Evolutionary conservation across 257 asterid species (phyloP).

Genomic region (Jasminum sambac): DNA sequence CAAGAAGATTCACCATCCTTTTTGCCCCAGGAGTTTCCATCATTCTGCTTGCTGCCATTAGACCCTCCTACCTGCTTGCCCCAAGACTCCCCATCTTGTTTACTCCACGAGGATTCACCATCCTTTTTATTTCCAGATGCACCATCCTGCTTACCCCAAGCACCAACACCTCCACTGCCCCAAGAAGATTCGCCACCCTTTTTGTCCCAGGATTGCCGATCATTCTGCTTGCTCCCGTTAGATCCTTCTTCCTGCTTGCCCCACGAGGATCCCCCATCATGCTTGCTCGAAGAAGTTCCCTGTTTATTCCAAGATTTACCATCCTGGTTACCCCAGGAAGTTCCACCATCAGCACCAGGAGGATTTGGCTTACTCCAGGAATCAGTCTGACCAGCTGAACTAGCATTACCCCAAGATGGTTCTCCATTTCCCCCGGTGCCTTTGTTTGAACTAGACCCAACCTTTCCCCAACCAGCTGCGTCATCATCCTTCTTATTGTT

Average conservation of each 20-base stretch:
- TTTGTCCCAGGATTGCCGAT: not conserved
- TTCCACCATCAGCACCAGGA: conserved; percentile 37
- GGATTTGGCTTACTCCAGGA: conserved; percentile 38
- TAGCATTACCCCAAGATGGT: conserved; percentile 18
- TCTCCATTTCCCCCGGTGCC: conserved; percentile 14
- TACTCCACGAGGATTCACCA: conserved; percentile 4
- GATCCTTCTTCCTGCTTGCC: not conserved
- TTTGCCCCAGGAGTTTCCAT: not conserved
- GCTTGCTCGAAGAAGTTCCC: not conserved
- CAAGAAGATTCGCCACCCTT: conserved; percentile 10
- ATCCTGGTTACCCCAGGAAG: conserved; percentile 41
- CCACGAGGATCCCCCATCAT: not conserved
- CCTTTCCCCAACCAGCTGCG: conserved; percentile 33
- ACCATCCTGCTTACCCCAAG: conserved; percentile 34
- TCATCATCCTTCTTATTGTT: conserved; percentile 23
- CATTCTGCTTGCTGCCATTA: conserved; percentile 12
- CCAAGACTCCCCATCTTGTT: not conserved
- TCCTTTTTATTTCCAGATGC: conserved; percentile 21
- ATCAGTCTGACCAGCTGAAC: conserved; percentile 21
- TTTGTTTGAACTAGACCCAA: conserved; percentile 32
- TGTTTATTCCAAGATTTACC: conserved; percentile 7
- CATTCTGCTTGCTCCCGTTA: conserved; percentile 13
- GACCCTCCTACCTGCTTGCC: not conserved
- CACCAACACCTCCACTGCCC: conserved; percentile 21
- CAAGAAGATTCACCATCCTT: conserved; percentile 10